Evolutionary conservation across 202 grass and related monocot species (phyloP), one percentile per base, ranked within the genome.

Genomic region (Zoysia matrella): DNA sequence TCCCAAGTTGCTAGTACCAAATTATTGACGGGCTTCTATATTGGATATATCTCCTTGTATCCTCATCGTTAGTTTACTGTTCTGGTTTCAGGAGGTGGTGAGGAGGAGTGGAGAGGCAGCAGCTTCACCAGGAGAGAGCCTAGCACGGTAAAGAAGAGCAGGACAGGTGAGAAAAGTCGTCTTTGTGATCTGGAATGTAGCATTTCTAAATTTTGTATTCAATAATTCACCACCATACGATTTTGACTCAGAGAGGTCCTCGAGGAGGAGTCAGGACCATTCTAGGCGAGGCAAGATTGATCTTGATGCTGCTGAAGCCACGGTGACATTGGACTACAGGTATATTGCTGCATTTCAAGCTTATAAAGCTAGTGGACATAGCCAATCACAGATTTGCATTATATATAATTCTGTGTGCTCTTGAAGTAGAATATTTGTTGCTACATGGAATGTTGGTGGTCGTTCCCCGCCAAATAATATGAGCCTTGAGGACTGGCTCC

Each of bases 401-500:
- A 40, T 47, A 18, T 8, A 74, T 77, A 60, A 80, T 50, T 81
- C 70, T 11, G 73, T 36, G 60, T 43, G 47, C 79, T 81, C 58
- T 82, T 82, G 84, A 80, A 83, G 76, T 86, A 99, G 96, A 79
- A 92, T 99, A 80, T 99, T 96, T 82, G 93, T 92, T 75, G 87
- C 96, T 6, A 99, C 96, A 80, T 99, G 96, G 96, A 99, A 99
- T 96, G 96, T 96, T 54, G 96, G 93, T 72, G 96, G 96, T 7
- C 89, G 90, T 78, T 89, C 96, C 42, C 96, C 96, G 7, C 85
- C 87, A 60, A 91, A 80, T 66, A 89, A 81, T 62, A 92, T 99
- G 93, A 92, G 87, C 67, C 93, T 99, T 18, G 91, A 96, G 82
- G 96, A 99, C 64, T 99, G 93, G 96, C 91, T 99, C 74, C 96